These are phyloP conservation scores for Pharus latifolius DNA, from an alignment of 176 grass and related monocot genomes.

Conservation along the genomic window DNA sequence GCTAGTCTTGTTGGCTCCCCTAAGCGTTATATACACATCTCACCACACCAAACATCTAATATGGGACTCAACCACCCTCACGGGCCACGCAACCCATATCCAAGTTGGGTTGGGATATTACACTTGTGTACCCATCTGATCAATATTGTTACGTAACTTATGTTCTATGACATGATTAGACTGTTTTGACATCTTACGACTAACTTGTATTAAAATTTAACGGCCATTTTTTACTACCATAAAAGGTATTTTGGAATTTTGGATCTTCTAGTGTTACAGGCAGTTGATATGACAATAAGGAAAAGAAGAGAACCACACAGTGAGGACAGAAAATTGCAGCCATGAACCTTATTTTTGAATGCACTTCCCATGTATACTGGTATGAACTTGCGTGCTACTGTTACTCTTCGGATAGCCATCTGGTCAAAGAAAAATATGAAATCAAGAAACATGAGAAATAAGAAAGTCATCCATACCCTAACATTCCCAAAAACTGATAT, in stretches of 20 bases:
- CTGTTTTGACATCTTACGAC: background rate
- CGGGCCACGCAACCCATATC: too few relatives aligned
- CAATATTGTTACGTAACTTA: too few relatives aligned
- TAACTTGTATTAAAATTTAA: background rate
- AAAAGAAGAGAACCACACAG: background rate
- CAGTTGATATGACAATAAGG: background rate
- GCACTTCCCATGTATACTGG: constrained; percentile 98
- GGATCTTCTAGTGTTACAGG: background rate
- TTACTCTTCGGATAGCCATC: constrained; percentile 90
- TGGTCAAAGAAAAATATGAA: constrained; percentile 25
- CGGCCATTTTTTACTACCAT: background rate
- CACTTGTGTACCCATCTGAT: too few relatives aligned
- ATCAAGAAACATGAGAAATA: constrained; percentile 1
- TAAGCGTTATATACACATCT: too few relatives aligned
- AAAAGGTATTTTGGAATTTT: background rate
- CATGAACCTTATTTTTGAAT: constrained; percentile 96
- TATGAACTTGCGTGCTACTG: constrained; percentile 78
- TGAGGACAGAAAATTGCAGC: background rate
- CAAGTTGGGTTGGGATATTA: too few relatives aligned
- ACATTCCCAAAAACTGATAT: background rate
- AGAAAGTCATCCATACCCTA: background rate
- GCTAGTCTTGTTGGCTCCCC: too few relatives aligned
- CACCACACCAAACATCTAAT: too few relatives aligned
- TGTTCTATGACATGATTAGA: background rate
- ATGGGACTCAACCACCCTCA: too few relatives aligned